Base-by-base conservation (phyloP, 805 yeast species). In the Nakazawaea siamensis region DNA sequence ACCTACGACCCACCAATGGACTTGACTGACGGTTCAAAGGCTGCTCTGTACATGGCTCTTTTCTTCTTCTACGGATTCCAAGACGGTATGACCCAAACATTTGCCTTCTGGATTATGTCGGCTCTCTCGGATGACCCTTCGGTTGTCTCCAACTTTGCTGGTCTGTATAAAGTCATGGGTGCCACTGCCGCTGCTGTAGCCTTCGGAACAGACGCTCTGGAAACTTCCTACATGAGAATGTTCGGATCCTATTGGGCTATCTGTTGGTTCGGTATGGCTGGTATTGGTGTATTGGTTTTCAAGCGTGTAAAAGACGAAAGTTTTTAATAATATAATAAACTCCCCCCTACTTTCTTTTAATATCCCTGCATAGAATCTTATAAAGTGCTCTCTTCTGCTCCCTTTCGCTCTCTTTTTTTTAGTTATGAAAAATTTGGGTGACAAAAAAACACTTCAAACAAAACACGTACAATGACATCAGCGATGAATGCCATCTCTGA, bases 401-500 rank as follows among this genome's bases (percentile, higher is more conserved):
- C n/a, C n/a, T n/a, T n/a, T n/a, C n/a, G n/a, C n/a, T n/a, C n/a
- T n/a, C n/a, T n/a, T n/a, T n/a, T n/a, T n/a, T n/a, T n/a, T n/a
- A n/a, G n/a, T n/a, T n/a, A n/a, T n/a, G n/a, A n/a, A n/a, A n/a
- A n/a, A n/a, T n/a, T n/a, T n/a, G n/a, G n/a, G n/a, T n/a, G n/a
- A n/a, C n/a, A n/a, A n/a, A n/a, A n/a, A n/a, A n/a, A n/a, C n/a
- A 20, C 23, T 20, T 10, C 7, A 20, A 20, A 20, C 23, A 8
- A 7, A 20, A 20, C 23, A 20, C 23, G n/a, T 21, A 9, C 24
- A 11, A 21, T 21, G 24, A 21, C 10, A 11, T 14, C 28, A 31
- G 24, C 51, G 47, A 31, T 35, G 38, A 35, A 35, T 17, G 34
- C 38, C 12, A 30, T 59, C 23, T 59, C 58, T 35, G 56, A 54